These are phyloP conservation scores for Scutellaria galericulata DNA, from an alignment of 257 asterid species.

Conservation along the genomic window DNA sequence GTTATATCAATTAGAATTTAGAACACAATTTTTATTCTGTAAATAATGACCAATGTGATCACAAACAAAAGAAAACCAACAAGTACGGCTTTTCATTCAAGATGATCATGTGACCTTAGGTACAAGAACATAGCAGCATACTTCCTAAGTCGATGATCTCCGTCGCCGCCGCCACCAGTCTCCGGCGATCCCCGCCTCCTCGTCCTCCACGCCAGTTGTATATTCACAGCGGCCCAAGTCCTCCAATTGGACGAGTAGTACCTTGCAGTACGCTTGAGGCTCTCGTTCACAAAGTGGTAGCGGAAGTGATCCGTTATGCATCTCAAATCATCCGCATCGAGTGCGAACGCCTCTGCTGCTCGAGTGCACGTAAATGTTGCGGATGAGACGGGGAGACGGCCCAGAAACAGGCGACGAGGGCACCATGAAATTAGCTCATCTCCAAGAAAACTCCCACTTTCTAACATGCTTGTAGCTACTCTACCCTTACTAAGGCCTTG, in stretches of 20 bases:
- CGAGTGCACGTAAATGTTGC: constrained; percentile 63
- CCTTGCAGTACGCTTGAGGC: constrained; percentile 54
- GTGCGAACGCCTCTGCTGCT: constrained; percentile 57
- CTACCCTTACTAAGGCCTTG: constrained; percentile 57
- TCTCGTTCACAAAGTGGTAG: constrained; percentile 60
- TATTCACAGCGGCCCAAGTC: constrained; percentile 74
- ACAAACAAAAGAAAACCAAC: background rate
- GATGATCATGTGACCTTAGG: constrained; percentile 74
- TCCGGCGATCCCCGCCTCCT: constrained; percentile 24
- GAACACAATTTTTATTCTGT: background rate
- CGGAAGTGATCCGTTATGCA: constrained; percentile 68
- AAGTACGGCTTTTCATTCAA: constrained; percentile 39
- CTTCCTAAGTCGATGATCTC: constrained; percentile 55
- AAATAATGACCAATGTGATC: no score
- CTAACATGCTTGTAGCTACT: constrained; percentile 53
- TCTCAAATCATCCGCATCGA: constrained; percentile 55
- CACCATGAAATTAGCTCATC: constrained; percentile 77
- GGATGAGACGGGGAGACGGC: constrained; percentile 64
- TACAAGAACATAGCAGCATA: constrained; percentile 72
- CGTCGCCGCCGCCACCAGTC: constrained; percentile 25
- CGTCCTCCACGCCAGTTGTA: constrained; percentile 61
- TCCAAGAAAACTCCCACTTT: constrained; percentile 66
- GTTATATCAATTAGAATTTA: background rate
- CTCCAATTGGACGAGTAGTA: constrained; percentile 75
- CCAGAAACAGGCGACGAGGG: constrained; percentile 64